Percentiles rank a stretch among this genome's conserved stretches.
phyloP scores from a whole-genome alignment of 257 asterid genomes.

The Penstemon newberryi region DNA sequence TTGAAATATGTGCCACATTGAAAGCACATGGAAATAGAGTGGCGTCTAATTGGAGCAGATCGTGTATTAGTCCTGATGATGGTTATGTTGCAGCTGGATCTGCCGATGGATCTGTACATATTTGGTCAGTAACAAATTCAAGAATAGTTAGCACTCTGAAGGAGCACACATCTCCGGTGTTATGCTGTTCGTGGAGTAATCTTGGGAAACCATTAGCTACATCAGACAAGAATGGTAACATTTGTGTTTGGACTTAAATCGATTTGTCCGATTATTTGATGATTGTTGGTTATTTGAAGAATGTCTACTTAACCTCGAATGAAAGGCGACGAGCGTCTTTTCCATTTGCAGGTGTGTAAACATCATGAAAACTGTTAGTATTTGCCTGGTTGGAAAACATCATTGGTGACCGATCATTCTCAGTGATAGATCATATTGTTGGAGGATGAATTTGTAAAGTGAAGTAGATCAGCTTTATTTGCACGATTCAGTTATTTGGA shows the following conservation, averaged over 20 bases:
- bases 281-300: constrained; percentile 6
- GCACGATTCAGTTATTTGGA: too few species aligned
- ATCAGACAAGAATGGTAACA: constrained; percentile 70
- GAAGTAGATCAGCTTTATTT: background rate
- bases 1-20: constrained; percentile 77
- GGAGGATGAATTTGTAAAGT: too few species aligned
- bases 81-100: constrained; percentile 88
- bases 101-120: constrained; percentile 75
- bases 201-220: constrained; percentile 82
- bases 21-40: constrained; percentile 62
- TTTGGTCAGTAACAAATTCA: constrained; percentile 73
- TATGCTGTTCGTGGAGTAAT: constrained; percentile 85
- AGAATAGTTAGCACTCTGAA: constrained; percentile 71
- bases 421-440: background rate
- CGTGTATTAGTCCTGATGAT: constrained; percentile 87
- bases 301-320: background rate
- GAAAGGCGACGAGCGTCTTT: background rate
- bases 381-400: too few species aligned
- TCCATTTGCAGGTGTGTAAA: too few species aligned
- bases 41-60: constrained; percentile 91
- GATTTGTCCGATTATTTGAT: background rate
- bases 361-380: too few species aligned
- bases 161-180: constrained; percentile 72
- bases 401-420: too few species aligned
- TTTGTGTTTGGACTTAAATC: constrained; percentile 62